phyloP scores from a whole-genome alignment of 139 green algal genomes.

The Chlorella sp. region DNA sequence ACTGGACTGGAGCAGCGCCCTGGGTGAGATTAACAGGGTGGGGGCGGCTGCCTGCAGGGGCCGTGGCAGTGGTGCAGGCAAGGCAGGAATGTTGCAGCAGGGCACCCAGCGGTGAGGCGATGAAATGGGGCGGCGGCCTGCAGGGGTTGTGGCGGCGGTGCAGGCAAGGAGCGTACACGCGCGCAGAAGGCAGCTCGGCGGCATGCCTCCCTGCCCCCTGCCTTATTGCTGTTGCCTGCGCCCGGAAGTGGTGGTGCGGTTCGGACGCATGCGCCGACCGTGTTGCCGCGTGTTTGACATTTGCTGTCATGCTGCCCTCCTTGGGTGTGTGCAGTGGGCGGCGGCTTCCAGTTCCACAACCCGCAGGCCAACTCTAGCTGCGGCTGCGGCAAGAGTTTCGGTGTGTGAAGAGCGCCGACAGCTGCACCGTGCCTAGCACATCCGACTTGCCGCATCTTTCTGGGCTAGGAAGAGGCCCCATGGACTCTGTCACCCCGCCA shows the following conservation, averaged over 20 bases:
- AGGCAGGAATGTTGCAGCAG: neutral
- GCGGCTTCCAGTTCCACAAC: constrained; percentile 89
- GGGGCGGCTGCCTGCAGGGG: too few relatives aligned
- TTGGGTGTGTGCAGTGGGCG: constrained; percentile 67
- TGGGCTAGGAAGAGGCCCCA: too few relatives aligned
- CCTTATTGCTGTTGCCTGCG: neutral
- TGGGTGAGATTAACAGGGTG: neutral
- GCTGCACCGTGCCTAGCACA: neutral
- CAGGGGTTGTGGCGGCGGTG: too few relatives aligned
- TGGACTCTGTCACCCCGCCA: too few relatives aligned
- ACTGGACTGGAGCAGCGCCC: constrained; percentile 77
- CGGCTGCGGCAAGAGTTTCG: constrained; percentile 81
- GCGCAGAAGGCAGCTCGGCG: too few relatives aligned
- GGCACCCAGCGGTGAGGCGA: neutral
- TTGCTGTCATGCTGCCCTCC: neutral
- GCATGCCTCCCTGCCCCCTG: neutral
- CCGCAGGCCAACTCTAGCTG: constrained; percentile 85
- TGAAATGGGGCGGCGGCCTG: too few relatives aligned
- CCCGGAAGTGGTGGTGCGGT: neutral
- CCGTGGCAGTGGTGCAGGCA: neutral
- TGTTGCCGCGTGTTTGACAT: neutral
- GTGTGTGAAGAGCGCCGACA: constrained; percentile 54
- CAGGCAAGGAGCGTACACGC: too few relatives aligned
- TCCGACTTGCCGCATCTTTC: too few relatives aligned
- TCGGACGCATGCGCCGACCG: neutral